Base-by-base conservation (phyloP, 352 stramenopile genomes). In the Phytophthora colocasiae region DNA sequence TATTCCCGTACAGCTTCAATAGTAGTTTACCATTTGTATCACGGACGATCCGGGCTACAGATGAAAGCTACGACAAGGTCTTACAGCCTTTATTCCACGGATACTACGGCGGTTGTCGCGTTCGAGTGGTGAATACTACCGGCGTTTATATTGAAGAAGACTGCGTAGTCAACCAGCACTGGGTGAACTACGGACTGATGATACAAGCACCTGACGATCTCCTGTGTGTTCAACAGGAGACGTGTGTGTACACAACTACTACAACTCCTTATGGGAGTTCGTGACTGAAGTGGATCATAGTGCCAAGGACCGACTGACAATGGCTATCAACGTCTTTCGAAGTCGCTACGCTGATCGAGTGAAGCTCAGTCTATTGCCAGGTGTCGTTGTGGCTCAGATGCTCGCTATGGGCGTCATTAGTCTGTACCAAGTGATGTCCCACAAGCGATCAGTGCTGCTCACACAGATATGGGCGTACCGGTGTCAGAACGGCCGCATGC, bases 181-280 rank as follows among this genome's bases (percentile, higher is more conserved):
- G 61, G 61, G 29, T 52, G 4, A 54, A 53, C 45, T 69, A 63
- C 27, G 51, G 61, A 5, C 46, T 69, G 6, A 69, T 69, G 61
- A 7, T 69, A 12, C 61, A 63, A 39, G 12, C 36, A 2, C 51
- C 61, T 3, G 61, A 58, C 19, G 45, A 69, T n/a, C 2, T 69
- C 9, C 45, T 7, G 61, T 54, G 1, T 71, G 63, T 34, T 48
- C 43, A 15, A 71, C 49, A 6, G 22, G 39, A 17, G 39, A 60
- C 17, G 53, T 69, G 2, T 69, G 53, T 9, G 62, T 64, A 15
- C 46, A 64, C 54, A 69, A 64, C 24, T 69, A 69, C 62, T 64
- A 69, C 53, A 69, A 69, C 14, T 58, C 61, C 3, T 26, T 63
- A 3, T 63, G 51, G 43, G 50, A 69, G 17, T 63, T 53, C n/a